A percentile compares a stretch with the other conserved stretches of the same genome.
Conservation (phyloP, 257 asterid species). For the Echites panduratus region DNA sequence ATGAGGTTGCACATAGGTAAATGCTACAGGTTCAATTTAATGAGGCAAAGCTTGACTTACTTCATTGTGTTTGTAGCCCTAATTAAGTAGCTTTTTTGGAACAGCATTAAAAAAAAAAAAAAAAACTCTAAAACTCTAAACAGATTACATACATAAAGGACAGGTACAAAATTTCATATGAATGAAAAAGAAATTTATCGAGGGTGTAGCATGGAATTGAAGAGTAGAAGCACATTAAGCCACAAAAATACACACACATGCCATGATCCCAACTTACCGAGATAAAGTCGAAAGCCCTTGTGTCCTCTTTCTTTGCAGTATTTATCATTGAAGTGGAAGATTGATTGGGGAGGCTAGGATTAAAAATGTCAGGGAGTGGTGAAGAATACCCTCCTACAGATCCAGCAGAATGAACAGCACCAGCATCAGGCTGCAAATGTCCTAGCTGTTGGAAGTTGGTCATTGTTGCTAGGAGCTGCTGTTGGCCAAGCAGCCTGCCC, state of each 20-base stretch:
- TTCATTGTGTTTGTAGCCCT: background rate
- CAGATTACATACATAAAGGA: background rate
- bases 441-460: constrained; percentile 84
- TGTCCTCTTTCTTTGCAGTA: constrained; percentile 70
- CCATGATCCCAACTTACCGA: constrained; percentile 50
- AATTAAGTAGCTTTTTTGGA: background rate
- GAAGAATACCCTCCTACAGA: constrained; percentile 44
- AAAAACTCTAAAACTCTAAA: background rate
- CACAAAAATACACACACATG: background rate
- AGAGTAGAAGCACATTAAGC: background rate
- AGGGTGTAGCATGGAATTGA: background rate
- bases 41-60: background rate
- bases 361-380: constrained; percentile 79
- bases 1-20: background rate
- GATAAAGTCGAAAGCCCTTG: constrained; percentile 90
- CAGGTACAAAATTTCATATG: too few species aligned
- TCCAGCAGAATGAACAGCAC: constrained; percentile 25
- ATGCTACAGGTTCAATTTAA: background rate
- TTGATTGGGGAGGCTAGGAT: constrained; percentile 54
- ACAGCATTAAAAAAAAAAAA: background rate
- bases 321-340: constrained; percentile 79
- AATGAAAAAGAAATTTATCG: background rate
- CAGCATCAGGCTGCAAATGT: constrained; percentile 39
- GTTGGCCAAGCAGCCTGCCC: constrained; percentile 74
- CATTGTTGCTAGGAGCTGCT: constrained; percentile 80